A percentile compares a stretch with the other conserved stretches of the same genome.
These are phyloP conservation scores for Diaporthe capsici DNA, from an alignment of 2,329 filamentous ascomycete genomes.

Conservation along the genomic window DNA sequence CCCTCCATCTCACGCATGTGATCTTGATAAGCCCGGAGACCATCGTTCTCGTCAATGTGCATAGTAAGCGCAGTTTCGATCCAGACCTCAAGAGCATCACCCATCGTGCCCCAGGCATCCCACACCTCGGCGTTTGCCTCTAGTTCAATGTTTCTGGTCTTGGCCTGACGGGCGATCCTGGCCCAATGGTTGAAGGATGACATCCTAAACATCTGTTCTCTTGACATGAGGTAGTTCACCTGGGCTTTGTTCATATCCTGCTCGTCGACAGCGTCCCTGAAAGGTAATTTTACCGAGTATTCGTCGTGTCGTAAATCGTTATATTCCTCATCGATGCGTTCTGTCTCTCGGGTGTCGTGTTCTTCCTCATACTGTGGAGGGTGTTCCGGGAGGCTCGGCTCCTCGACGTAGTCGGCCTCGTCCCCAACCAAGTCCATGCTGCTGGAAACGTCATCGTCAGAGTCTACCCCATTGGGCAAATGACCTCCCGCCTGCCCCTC, in stretches of 20 bases:
- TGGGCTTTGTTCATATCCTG: conserved; percentile 34
- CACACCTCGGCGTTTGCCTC: conserved; percentile 40
- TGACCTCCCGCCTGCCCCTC: conserved; percentile 1
- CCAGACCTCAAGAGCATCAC: conserved; percentile 58
- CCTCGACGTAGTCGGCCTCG: conserved; percentile 13
- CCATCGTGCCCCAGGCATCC: conserved; percentile 40
- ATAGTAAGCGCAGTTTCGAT: conserved; percentile 47
- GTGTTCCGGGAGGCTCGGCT: conserved; percentile 32
- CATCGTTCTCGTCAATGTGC: conserved; percentile 41
- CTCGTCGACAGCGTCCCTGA: conserved; percentile 35
- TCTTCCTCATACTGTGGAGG: conserved; percentile 34
- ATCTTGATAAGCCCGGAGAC: conserved; percentile 40
- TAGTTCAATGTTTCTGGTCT: conserved; percentile 34
- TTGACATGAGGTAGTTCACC: conserved; percentile 38
- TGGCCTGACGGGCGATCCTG: conserved; percentile 29
- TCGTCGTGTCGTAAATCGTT: conserved; percentile 39
- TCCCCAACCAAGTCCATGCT: conserved; percentile 34
- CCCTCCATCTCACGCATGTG: conserved; percentile 36
- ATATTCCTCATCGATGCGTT: conserved; percentile 37
- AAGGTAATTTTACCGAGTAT: conserved; percentile 37
- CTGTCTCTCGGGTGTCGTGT: conserved; percentile 36
- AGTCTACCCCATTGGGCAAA: conserved; percentile 18
- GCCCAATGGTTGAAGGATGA: conserved; percentile 42
- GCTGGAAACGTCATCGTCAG: conserved; percentile 38
- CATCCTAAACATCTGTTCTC: conserved; percentile 40